phyloP scores from a whole-genome alignment of 768 basidiomycete genomes.

The Rhodocollybia butyracea region DNA sequence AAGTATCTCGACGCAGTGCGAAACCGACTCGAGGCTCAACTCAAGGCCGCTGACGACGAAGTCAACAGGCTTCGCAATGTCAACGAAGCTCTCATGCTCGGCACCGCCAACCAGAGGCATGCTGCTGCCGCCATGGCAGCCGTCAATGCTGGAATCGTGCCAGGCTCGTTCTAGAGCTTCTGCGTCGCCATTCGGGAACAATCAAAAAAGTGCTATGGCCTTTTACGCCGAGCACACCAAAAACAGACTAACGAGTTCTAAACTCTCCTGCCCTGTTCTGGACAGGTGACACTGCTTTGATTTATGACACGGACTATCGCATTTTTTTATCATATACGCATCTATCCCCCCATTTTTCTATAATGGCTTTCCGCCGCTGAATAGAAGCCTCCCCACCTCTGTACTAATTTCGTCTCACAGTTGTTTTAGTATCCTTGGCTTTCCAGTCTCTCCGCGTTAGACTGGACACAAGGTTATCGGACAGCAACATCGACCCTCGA shows the following conservation, averaged over 20 bases:
- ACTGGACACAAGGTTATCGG: conserved; percentile 1
- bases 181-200: conserved; percentile 19
- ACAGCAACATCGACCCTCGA: no score
- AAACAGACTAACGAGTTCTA: conserved; percentile 34
- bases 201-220: conserved; percentile 14
- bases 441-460: conserved; percentile 3
- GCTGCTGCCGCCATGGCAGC: conserved; percentile 57
- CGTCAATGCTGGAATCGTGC: conserved; percentile 37
- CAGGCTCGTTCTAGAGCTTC: conserved; percentile 44
- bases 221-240: conserved; percentile 10
- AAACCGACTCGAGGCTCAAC: conserved; percentile 68
- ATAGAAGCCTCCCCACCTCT: conserved; percentile 1
- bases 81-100: conserved; percentile 88
- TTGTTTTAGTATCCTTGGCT: not conserved
- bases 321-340: conserved; percentile 44
- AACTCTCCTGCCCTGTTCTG: conserved; percentile 43
- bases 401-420: conserved; percentile 1
- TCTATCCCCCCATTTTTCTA: conserved; percentile 29
- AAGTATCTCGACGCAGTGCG: conserved; percentile 82
- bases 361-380: conserved; percentile 33
- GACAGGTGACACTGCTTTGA: conserved; percentile 50
- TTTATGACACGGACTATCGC: conserved; percentile 52
- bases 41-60: conserved; percentile 78
- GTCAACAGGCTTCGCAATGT: conserved; percentile 79
- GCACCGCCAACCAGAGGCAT: conserved; percentile 72